Base-by-base conservation (phyloP, 805 yeast species). In the Brettanomyces sp. region DNA sequence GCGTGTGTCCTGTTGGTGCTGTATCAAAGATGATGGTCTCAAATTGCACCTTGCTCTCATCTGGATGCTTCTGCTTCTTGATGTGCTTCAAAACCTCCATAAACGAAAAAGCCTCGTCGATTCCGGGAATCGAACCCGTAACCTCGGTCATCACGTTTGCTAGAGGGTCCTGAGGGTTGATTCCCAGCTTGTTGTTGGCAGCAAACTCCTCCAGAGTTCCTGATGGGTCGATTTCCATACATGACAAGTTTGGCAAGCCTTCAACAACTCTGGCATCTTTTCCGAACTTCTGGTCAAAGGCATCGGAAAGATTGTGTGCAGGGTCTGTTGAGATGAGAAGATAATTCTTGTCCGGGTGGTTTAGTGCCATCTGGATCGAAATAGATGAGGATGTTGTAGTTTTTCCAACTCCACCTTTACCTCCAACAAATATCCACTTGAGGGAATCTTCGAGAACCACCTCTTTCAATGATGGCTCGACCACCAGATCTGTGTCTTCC, bases 371-470 rank as follows among this genome's bases (percentile, higher is more conserved):
- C 67, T 93, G 98, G 51, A 90, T 83, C 22, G 99, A 95, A 55
- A 93, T 76, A 23, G 97, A 89, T 41, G 96, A 90, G 1, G 98
- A 91, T 3, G 97, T 86, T 24, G 99, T 93, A 52, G 99, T 93
- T 65, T 93, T 93, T 58, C 99, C 99, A 28, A 93, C 99, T 67
- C 99, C 99, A 65, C 99, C 99, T 72, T 93, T 93, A 56, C 99
- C 99, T 54, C 99, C 99, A 39, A 91, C 98, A 59, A 93, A 93
- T 52, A 93, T 83, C 99, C 99, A 93, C 60, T 85, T 86, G 60
- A 93, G 76, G 11, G 84, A 66, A 25, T 83, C 86, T 50, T 76
- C 80, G 28, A 67, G 53, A 45, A 85, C 69, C 45, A 85, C 68
- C 14, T 85, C 80, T 55, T 79, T 77, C 52, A 85, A 72, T 38